Evolutionary conservation across 176 grass and related monocot genomes (phyloP), one percentile per base, ranked within the genome.

Genomic region (Eragrostis curvula): DNA sequence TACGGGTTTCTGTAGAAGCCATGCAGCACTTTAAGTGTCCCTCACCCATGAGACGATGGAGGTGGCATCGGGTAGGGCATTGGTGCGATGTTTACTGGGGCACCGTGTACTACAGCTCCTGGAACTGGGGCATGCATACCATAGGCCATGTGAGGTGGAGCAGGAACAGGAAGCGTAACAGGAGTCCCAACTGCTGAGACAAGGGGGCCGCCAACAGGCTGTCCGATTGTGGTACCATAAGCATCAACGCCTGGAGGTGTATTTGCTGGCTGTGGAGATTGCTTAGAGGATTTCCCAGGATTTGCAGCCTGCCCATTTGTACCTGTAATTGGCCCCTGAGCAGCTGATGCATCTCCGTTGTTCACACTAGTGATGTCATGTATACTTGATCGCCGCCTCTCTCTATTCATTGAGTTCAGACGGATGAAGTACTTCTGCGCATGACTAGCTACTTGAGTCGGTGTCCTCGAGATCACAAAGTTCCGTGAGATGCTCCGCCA

Each of bases 401-500:
- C 96, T 78, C 92, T 95, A 73, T 95, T 95, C 88, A 98, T 90
- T 2, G 96, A 98, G 67, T 93, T 98, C 41, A 91, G 72, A 13
- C 96, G 92, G 64, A 93, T 98, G 51, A 98, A 98, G 65, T 98
- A 98, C 64, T 98, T 98, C 85, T 98, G 92, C 0, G 96, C 96
- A 42, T 98, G 96, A 36, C 96, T 98, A 43, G 96, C 96, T 21
- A 98, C 96, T 82, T 98, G 92, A 6, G 96, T 98, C 2, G 92
- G 96, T 8, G 96, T 98, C 79, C 96, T 90, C 36, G 96, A 98
- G 83, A 98, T 98, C 55, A 98, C 92, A 66, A 95, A 98, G 88
- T 98, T 98, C 3, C 96, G 87, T 39, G 96, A 98, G 74, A 98
- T 98, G 67, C 96, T 98, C 57, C 96, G 79, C 96, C 96, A 98